phyloP scores from a whole-genome alignment of 768 basidiomycete genomes.

The Phaffia tasmanica region DNA sequence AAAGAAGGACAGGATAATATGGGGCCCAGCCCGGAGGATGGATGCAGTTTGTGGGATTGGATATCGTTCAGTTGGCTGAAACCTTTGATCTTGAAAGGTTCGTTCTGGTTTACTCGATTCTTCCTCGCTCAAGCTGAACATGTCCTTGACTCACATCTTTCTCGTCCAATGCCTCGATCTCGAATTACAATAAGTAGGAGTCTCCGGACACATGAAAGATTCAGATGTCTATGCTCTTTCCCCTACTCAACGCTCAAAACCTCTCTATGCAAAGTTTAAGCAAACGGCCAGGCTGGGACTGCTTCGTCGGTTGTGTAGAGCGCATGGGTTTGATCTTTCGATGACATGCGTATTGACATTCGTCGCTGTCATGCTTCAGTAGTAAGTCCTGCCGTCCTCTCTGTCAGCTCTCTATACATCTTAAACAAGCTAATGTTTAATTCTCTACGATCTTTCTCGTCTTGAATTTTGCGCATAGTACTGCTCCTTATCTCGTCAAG shows the following conservation, averaged over 20 bases:
- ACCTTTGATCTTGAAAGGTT: constrained; percentile 21
- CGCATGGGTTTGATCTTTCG: constrained; percentile 17
- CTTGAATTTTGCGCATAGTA: too few relatives aligned
- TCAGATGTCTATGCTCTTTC: constrained; percentile 18
- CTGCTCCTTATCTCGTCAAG: constrained; percentile 23
- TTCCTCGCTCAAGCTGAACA: too few relatives aligned
- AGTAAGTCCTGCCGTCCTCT: neutral
- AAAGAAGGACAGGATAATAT: constrained; percentile 6
- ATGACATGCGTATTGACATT: constrained; percentile 2
- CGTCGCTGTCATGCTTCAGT: constrained; percentile 20
- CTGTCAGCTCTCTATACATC: too few relatives aligned
- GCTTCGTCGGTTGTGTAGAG: too few relatives aligned
- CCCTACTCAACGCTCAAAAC: constrained; percentile 19
- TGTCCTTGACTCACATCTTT: too few relatives aligned
- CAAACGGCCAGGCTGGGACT: neutral
- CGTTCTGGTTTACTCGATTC: too few relatives aligned
- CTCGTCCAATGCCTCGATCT: too few relatives aligned
- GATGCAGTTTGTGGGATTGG: constrained; percentile 17
- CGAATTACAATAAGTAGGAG: too few relatives aligned
- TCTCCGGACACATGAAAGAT: constrained; percentile 21
- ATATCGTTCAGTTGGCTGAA: constrained; percentile 24
- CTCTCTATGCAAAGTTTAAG: constrained; percentile 8
- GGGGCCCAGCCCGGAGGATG: constrained; percentile 15
- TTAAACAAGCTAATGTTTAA: too few relatives aligned
- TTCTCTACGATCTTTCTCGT: too few relatives aligned